phyloP scores from a whole-genome alignment of 148 eudicot genomes.

The Selenicereus undatus region DNA sequence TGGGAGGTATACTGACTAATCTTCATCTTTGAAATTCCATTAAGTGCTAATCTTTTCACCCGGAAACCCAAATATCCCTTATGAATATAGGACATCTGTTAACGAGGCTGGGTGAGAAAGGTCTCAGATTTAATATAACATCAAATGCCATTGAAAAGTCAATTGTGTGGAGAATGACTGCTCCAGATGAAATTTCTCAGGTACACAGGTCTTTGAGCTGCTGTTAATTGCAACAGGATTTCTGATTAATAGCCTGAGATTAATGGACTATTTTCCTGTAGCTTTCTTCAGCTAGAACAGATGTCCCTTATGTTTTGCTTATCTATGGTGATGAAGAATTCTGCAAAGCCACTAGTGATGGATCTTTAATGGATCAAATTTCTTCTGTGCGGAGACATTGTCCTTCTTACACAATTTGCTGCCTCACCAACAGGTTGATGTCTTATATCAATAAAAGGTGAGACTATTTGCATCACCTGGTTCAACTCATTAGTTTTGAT shows the following conservation, averaged over 20 bases:
- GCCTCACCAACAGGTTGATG: slow-evolving; percentile 66
- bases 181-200: slow-evolving; percentile 65
- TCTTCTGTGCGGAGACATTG: slow-evolving; percentile 55
- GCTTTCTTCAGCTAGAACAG: slow-evolving; percentile 39
- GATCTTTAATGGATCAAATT: slow-evolving; percentile 55
- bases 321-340: slow-evolving; percentile 86
- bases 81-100: slow-evolving; percentile 62
- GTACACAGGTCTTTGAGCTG: slow-evolving; percentile 32
- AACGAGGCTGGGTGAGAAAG: slow-evolving; percentile 69
- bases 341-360: slow-evolving; percentile 54
- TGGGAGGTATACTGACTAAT: slow-evolving; percentile 59
- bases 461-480: slow-evolving; percentile 7
- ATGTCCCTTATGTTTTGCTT: slow-evolving; percentile 60
- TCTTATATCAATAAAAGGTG: slow-evolving; percentile 87
- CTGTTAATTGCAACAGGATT: neutral
- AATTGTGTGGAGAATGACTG: slow-evolving; percentile 66
- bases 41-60: neutral
- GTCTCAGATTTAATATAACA: slow-evolving; percentile 44
- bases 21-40: neutral
- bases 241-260: neutral
- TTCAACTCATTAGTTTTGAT: neutral
- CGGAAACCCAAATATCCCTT: slow-evolving; percentile 4
- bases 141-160: slow-evolving; percentile 74
- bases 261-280: slow-evolving; percentile 31
- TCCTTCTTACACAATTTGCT: slow-evolving; percentile 83